Base-by-base conservation (phyloP, 169 alveolate species). In the Condylostoma magnum region DNA sequence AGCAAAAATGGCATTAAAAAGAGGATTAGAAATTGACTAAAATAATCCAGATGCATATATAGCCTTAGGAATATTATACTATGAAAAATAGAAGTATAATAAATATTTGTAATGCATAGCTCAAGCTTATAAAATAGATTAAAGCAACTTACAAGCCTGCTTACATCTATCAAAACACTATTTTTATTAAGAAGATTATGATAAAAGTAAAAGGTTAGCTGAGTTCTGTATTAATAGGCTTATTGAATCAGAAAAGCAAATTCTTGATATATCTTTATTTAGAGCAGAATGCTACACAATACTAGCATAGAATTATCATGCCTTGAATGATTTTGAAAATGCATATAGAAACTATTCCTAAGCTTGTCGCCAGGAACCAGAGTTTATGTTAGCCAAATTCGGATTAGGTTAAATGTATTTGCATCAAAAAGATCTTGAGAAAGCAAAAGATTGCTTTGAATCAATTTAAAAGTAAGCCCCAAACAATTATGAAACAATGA, bases 401-500 rank as follows among this genome's bases (percentile, higher is more conserved):
- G 76, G 56, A 15, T 31, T 67, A 25, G 76, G 76, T 4, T 53
- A 67, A 50, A 46, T 67, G 60, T 50, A 48, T 22, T 12, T 67
- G 12, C 38, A 50, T 30, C 65, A 67, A 50, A 46, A 67, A 2
- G 76, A 67, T 3, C 41, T 67, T 12, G 25, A 0, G 2, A 67
- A 67, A 27, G 76, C 76, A 22, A 15, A 15, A 4, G 18, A 22
- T 25, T 47, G 47, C 37, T 67, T 67, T 33, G 65, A 67, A 30
- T 10, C 44, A 2, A 65, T 67, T 10, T 20, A 28, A 10, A 25
- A 67, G 28, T 28, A 47, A 3, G 37, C 10, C 6, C 76, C 76
- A n/a, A 27, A 46, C 22, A 46, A 48, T 30, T 67, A 67, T 20
- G 76, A 67, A 50, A 27, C 65, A 12, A 20, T 47, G 25, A 67